Percentiles rank a stretch among this genome's conserved stretches.
Evolutionary conservation across 345 rosid genomes (phyloP).

Genomic region (Boechera retrofracta): DNA sequence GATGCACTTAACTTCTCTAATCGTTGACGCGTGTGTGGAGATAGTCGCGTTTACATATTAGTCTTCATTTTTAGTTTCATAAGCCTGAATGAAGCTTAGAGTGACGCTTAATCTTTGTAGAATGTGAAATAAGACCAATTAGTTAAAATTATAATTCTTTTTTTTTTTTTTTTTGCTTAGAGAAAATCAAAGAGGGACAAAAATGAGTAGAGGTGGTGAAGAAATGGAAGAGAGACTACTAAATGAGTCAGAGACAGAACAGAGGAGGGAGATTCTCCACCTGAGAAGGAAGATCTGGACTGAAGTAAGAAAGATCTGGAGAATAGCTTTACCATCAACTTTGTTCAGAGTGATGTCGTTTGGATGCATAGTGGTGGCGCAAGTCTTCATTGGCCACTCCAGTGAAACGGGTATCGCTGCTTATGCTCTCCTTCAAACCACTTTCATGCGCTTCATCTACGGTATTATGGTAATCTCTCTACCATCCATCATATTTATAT

Average conservation of each 20-base stretch:
- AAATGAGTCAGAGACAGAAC: slow-evolving; percentile 36
- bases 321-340: slow-evolving; percentile 60
- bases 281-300: slow-evolving; percentile 42
- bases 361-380: slow-evolving; percentile 61
- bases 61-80: not conserved
- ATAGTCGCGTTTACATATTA: not conserved
- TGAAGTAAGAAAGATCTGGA: slow-evolving; percentile 51
- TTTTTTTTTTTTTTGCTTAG: not conserved
- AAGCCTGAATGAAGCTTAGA: not conserved
- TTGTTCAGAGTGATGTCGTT: slow-evolving; percentile 53
- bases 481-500: slow-evolving; percentile 5
- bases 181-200: slow-evolving; percentile 5
- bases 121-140: not conserved
- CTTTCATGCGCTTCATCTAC: slow-evolving; percentile 48
- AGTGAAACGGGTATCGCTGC: slow-evolving; percentile 52
- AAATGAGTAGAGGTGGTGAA: slow-evolving; percentile 36
- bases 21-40: not conserved
- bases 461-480: slow-evolving; percentile 50
- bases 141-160: not conserved
- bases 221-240: slow-evolving; percentile 44
- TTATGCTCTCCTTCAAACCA: slow-evolving; percentile 56
- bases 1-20: slow-evolving; percentile 3
- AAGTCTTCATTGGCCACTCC: slow-evolving; percentile 58
- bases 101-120: not conserved
- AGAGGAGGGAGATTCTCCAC: slow-evolving; percentile 31